Conservation (phyloP, 2,329 filamentous ascomycete genomes). For the Stemphylium beticola region DNA sequence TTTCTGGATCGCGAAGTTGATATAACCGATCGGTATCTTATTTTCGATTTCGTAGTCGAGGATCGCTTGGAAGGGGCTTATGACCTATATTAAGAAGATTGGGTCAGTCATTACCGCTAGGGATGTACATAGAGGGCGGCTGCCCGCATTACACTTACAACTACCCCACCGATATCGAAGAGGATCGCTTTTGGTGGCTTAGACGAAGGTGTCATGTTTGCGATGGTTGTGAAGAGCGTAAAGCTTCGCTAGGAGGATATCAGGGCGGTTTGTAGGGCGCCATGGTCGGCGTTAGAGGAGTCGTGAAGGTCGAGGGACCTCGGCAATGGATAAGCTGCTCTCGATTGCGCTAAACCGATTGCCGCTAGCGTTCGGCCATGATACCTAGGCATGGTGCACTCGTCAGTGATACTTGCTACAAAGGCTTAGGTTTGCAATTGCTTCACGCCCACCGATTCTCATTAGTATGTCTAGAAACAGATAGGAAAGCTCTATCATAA, state of each 20-base stretch:
- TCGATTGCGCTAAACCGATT: neutral
- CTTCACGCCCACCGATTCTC: too few species aligned
- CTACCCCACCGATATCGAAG: conserved; percentile 96
- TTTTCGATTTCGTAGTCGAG: conserved; percentile 83
- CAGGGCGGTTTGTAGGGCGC: conserved; percentile 24
- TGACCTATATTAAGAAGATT: conserved; percentile 63
- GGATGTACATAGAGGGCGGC: neutral
- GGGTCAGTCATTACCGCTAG: neutral
- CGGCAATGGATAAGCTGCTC: conserved; percentile 26
- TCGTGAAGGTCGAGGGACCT: conserved; percentile 26
- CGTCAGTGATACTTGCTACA: too few species aligned
- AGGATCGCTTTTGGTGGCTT: conserved; percentile 55
- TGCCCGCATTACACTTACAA: conserved; percentile 67
- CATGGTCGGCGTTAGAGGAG: conserved; percentile 19
- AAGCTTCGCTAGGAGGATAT: conserved; percentile 12
- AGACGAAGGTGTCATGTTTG: conserved; percentile 13
- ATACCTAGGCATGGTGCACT: neutral
- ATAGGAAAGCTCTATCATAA: too few species aligned
- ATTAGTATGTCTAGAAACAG: too few species aligned
- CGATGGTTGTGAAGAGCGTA: neutral
- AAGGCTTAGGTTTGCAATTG: too few species aligned
- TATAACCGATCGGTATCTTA: conserved; percentile 83
- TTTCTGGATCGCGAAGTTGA: conserved; percentile 87
- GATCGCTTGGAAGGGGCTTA: conserved; percentile 91
- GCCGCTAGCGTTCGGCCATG: neutral